phyloP scores from a whole-genome alignment of 2,329 filamentous ascomycete genomes.

The Pseudonectria buxi region DNA sequence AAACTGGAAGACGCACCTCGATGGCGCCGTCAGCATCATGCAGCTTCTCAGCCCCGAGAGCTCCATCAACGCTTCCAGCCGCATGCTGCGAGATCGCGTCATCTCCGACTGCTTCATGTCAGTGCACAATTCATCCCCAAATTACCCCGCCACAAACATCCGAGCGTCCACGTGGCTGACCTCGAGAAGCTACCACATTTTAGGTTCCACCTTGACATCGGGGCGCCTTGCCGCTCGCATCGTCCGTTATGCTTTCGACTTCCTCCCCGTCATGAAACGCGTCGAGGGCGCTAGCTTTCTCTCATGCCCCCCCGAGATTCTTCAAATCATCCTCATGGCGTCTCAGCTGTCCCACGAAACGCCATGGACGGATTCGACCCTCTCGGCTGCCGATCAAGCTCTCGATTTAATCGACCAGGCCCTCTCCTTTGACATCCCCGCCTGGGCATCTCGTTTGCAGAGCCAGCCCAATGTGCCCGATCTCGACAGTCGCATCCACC shows the following conservation, averaged over 20 bases:
- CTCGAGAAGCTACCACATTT: conserved; percentile 33
- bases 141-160: neutral
- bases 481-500: conserved; percentile 35
- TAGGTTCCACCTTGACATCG: conserved; percentile 32
- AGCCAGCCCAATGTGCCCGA: conserved; percentile 30
- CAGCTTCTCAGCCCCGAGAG: conserved; percentile 27
- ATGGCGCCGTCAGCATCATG: conserved; percentile 38
- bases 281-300: conserved; percentile 37
- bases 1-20: conserved; percentile 40
- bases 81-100: conserved; percentile 37
- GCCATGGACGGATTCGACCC: conserved; percentile 24
- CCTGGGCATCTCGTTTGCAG: conserved; percentile 35
- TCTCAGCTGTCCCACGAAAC: conserved; percentile 37
- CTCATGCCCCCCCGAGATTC: conserved; percentile 35
- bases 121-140: too few species aligned
- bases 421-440: conserved; percentile 34
- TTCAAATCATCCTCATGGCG: conserved; percentile 38
- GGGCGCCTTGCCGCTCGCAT: conserved; percentile 32
- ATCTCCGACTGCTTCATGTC: conserved; percentile 43
- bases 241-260: conserved; percentile 32
- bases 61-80: conserved; percentile 23
- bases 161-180: conserved; percentile 1
- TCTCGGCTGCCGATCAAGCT: conserved; percentile 29
- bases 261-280: conserved; percentile 33
- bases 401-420: conserved; percentile 35